Evolutionary conservation across 495 filamentous ascomycete genomes (phyloP).

Genomic region (Aspergillus cavernicola): DNA sequence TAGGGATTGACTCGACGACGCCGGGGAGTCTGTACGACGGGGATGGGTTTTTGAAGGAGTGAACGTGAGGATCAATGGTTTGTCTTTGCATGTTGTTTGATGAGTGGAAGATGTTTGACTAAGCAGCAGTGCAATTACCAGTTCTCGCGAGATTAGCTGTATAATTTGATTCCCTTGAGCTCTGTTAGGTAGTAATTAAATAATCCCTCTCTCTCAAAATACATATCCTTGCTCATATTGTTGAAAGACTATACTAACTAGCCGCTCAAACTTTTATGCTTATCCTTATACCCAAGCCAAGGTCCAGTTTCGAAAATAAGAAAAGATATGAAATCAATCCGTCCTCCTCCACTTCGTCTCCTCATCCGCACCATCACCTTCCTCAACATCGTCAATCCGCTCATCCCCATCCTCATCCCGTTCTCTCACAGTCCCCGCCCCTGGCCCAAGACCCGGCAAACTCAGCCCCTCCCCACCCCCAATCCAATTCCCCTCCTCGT

Average conservation of each 20-base stretch:
- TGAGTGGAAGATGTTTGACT: background rate
- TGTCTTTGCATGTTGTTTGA: background rate
- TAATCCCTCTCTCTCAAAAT: background rate
- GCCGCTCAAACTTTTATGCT: background rate
- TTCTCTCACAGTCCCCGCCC: slow-evolving; percentile 54
- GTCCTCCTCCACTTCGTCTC: slow-evolving; percentile 63
- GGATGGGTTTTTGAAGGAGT: slow-evolving; percentile 47
- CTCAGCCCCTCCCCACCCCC: slow-evolving; percentile 37
- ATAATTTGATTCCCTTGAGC: background rate
- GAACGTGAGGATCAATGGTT: slow-evolving; percentile 3
- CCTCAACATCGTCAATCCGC: slow-evolving; percentile 26
- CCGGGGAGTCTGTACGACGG: slow-evolving; percentile 48
- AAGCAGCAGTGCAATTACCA: background rate
- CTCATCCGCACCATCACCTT: slow-evolving; percentile 25
- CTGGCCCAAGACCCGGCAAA: slow-evolving; percentile 45
- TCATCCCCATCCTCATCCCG: slow-evolving; percentile 40
- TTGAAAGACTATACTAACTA: too few species aligned
- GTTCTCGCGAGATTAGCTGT: too few species aligned
- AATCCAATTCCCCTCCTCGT: slow-evolving; percentile 61
- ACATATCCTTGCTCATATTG: background rate
- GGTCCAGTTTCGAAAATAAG: too few species aligned
- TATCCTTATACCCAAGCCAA: background rate
- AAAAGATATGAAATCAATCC: too few species aligned
- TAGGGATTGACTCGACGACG: slow-evolving; percentile 33
- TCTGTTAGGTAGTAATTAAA: background rate